These are phyloP conservation scores for Gnaphalium uliginosum DNA, from an alignment of 129 eudicot genomes.

Conservation along the genomic window DNA sequence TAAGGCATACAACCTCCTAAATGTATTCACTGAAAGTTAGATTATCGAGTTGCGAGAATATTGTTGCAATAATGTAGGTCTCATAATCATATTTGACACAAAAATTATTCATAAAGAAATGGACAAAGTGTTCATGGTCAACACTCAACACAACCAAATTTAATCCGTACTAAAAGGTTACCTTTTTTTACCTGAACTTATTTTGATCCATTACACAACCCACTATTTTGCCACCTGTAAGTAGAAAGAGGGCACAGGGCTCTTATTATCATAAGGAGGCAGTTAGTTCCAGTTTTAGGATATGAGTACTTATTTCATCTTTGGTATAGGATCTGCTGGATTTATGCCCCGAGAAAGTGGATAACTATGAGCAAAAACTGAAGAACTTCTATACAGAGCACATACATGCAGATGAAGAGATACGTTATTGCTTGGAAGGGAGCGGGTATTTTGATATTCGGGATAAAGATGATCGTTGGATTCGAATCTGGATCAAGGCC, in stretches of 20 bases:
- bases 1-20: too few relatives aligned
- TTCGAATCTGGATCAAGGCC: constrained; percentile 76
- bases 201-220: not conserved
- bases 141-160: not conserved
- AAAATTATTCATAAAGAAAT: not conserved
- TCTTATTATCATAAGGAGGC: too few relatives aligned
- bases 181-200: not conserved
- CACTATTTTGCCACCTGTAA: not conserved
- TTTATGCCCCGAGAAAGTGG: constrained; percentile 93
- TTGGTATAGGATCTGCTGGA: constrained; percentile 75
- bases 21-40: not conserved
- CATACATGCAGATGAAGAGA: constrained; percentile 88
- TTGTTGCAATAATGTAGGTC: not conserved
- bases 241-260: not conserved
- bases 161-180: not conserved
- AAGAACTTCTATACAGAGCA: constrained; percentile 87
- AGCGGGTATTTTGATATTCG: constrained; percentile 95
- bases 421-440: constrained; percentile 91
- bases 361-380: constrained; percentile 85
- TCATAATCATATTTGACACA: not conserved
- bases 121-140: not conserved
- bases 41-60: not conserved
- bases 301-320: not conserved
- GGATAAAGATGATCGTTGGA: constrained; percentile 84
- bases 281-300: not conserved